phyloP scores from a whole-genome alignment of 2,329 filamentous ascomycete genomes.

The Coniochaeta hoffmannii region DNA sequence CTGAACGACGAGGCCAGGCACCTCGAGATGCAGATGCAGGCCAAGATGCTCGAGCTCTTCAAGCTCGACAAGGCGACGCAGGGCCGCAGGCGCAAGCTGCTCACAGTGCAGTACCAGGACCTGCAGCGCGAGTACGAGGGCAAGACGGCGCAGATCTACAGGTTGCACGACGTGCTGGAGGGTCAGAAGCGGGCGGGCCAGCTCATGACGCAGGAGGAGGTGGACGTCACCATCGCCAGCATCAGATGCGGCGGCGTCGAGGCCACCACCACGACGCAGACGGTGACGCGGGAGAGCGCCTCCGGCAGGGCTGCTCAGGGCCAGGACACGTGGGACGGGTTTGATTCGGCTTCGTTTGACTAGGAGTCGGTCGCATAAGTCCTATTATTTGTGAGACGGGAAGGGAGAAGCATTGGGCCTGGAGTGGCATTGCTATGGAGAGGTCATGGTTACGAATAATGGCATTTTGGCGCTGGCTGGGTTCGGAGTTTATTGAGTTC shows the following conservation, averaged over 20 bases:
- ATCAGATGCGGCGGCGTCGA: constrained; percentile 23
- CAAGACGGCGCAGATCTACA: constrained; percentile 75
- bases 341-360: neutral
- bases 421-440: neutral
- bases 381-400: neutral
- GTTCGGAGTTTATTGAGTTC: neutral
- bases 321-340: neutral
- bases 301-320: neutral
- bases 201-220: constrained; percentile 53
- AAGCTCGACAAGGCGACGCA: constrained; percentile 59
- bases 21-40: constrained; percentile 61
- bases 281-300: neutral
- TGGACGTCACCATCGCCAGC: constrained; percentile 56
- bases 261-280: neutral
- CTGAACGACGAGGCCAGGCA: constrained; percentile 74
- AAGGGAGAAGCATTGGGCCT: neutral
- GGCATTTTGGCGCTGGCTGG: neutral
- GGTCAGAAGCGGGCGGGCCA: constrained; percentile 63
- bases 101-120: constrained; percentile 54
- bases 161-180: constrained; percentile 76
- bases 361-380: neutral
- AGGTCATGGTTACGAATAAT: neutral
- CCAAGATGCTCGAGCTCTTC: constrained; percentile 48
- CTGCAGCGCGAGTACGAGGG: constrained; percentile 58
- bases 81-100: constrained; percentile 53